Evolutionary conservation across 1,284 basidiomycete species (phyloP), one percentile per base, ranked within the genome.

Genomic region (Boletus albobrunnescens): DNA sequence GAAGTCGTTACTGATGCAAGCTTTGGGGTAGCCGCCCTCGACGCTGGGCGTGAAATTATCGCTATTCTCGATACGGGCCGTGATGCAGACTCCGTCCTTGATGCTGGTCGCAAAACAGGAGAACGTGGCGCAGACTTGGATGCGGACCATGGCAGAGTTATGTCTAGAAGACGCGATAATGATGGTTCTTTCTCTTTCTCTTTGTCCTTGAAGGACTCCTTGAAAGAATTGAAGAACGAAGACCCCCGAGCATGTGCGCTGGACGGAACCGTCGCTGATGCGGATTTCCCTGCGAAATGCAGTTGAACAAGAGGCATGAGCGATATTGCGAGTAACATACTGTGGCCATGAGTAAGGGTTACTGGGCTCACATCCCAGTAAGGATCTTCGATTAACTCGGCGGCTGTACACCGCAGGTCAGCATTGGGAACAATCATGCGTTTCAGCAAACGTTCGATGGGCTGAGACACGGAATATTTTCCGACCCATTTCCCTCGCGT

Each of bases 401-500:
- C 65, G 4, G 87, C 82, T 2, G 78, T 86, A 56, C 81, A 83
- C 3, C 90, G 76, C 33, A 83, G 59, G 52, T 87, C 82, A 11
- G 84, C 82, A 58, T 87, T 85, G 2, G 89, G 87, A 11, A 79
- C 71, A 24, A 91, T 76, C 91, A 93, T 91, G 42, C 80, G 71
- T 17, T 77, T 75, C 8, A 93, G 67, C 46, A 92, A 71, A 50
- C 73, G 74, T 65, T 91, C 87, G 44, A 75, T 67, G 53, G 73
- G 68, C 44, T 74, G 73, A 3, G 85, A 84, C 73, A 93, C 84
- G 44, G 77, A 74, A 78, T 82, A 94, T 26, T 65, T 75, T 36
- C 85, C 92, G n/a, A 91, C 75, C 90, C 94, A 95, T 57, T 81
- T 80, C 11, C 92, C 92, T 3, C 78, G 76, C 40, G 86, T 69